Base-by-base conservation (phyloP, 2,329 filamentous ascomycete genomes). In the Fusarium continuum region DNA sequence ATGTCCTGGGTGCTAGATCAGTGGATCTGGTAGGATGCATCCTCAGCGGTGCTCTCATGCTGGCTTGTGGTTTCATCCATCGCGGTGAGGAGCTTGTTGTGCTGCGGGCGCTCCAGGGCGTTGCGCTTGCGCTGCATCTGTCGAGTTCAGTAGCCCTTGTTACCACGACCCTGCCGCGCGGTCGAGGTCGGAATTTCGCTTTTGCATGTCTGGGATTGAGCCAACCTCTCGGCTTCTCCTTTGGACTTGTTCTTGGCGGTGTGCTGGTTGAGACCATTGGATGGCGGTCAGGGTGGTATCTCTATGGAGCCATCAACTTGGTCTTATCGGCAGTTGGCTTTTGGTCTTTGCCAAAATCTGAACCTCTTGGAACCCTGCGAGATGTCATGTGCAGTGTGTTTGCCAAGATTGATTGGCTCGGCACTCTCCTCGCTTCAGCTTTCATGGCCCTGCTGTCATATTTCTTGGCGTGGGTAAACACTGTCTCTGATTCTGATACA, bases 361-460 rank as follows among this genome's bases (percentile, higher is more conserved):
- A 47, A 4, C 57, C 63, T 59, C 74, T 25, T 59, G 71, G 64
- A 6, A 65, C 65, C 9, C 55, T 69, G 44, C 60, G 35, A 41
- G 68, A 63, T 38, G 66, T 72, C n/a, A 65, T 66, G 23, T 19
- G 32, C 3, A 55, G 67, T 10, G 26, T 73, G 9, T 64, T 44
- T 29, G 74, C 66, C 1, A 80, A 84, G 13, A 78, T 87, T 38
- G 85, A 86, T 59, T 86, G 83, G 83, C 61, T 83, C 19, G 84
- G 84, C 0, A 81, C 81, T 1, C 19, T 77, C 1, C 75, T 86
- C 4, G 79, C 79, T 2, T 81, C 79, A 29, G 70, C 75, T 0
- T 79, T 76, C 16, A 73, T 86, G 57, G 80, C 78, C 1, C 70
- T 83, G 47, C 70, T 85, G 3, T 83, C 78, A 3, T 86, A 86